Evolutionary conservation across 2,329 filamentous ascomycete genomes (phyloP).

Genomic region (Talaromyces sp.): DNA sequence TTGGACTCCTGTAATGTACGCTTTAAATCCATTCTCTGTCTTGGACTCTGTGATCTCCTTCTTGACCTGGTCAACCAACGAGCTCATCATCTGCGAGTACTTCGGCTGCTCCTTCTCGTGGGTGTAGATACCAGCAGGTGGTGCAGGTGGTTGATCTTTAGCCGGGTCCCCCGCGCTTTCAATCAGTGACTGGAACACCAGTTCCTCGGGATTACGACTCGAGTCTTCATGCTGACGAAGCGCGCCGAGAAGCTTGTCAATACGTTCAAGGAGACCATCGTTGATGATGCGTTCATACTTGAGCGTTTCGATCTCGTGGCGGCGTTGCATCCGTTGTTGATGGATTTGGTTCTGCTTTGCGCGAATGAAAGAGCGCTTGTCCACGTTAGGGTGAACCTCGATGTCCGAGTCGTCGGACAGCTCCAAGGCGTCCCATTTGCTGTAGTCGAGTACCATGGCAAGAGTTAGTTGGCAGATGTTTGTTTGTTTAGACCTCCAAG

Average conservation of each 20-base stretch:
- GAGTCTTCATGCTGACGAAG: conserved; percentile 70
- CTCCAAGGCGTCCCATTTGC: conserved; percentile 75
- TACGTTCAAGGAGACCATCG: conserved; percentile 79
- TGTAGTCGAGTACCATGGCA: conserved; percentile 61
- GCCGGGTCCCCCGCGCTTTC: conserved; percentile 68
- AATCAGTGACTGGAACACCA: conserved; percentile 86
- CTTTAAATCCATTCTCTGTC: conserved; percentile 65
- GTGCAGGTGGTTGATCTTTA: conserved; percentile 69
- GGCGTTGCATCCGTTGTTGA: conserved; percentile 78
- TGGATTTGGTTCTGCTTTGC: conserved; percentile 98
- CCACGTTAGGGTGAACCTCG: conserved; percentile 97
- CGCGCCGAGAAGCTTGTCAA: conserved; percentile 70
- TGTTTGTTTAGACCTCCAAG: neutral
- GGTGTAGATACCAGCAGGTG: conserved; percentile 74
- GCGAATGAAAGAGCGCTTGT: conserved; percentile 96
- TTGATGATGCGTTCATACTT: conserved; percentile 91
- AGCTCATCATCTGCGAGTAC: conserved; percentile 98
- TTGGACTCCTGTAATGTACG: conserved; percentile 74
- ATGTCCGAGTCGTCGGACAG: conserved; percentile 97
- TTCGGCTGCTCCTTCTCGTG: conserved; percentile 71
- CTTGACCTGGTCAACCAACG: conserved; percentile 90
- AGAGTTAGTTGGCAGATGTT: neutral
- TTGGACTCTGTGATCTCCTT: conserved; percentile 71
- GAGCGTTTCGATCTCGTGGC: conserved; percentile 81
- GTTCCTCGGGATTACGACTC: conserved; percentile 65